Evolutionary conservation across 2,329 filamentous ascomycete species (phyloP).

Genomic region (Colletotrichum tofieldiae): DNA sequence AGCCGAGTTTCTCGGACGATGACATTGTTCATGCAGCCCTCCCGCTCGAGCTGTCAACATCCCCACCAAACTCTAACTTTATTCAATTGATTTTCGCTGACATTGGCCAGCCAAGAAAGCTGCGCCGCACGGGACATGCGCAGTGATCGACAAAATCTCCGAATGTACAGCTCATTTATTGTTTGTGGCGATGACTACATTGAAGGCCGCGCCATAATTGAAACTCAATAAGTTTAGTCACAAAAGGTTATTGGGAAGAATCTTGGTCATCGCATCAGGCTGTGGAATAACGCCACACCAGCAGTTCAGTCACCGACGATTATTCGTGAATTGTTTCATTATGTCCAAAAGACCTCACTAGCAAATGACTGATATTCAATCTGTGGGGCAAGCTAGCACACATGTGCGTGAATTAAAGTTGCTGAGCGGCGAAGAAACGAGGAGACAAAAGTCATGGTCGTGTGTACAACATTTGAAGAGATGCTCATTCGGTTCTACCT

Average conservation of each 20-base stretch:
- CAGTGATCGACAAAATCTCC: not conserved
- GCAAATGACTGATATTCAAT: not conserved
- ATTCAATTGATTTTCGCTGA: not conserved
- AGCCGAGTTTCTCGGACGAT: not conserved
- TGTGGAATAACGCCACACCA: not conserved
- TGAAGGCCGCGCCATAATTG: not conserved
- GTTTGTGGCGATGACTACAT: no score
- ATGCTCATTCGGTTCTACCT: not conserved
- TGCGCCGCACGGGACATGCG: not conserved
- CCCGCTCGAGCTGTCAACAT: not conserved
- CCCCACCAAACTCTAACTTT: not conserved
- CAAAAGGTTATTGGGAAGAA: not conserved
- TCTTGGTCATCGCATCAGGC: not conserved
- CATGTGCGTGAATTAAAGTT: not conserved
- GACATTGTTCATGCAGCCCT: not conserved
- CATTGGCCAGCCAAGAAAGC: not conserved
- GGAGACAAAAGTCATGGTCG: not conserved
- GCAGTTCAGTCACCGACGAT: not conserved
- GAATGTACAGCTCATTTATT: not conserved
- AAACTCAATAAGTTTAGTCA: no score
- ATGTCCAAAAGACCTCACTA: not conserved
- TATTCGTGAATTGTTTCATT: no score
- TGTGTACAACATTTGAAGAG: constrained; percentile 14
- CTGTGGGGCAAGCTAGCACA: not conserved
- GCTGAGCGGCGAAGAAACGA: not conserved